Evolutionary conservation across 805 yeast species (phyloP).

Genomic region (Isabelozyma heimii): DNA sequence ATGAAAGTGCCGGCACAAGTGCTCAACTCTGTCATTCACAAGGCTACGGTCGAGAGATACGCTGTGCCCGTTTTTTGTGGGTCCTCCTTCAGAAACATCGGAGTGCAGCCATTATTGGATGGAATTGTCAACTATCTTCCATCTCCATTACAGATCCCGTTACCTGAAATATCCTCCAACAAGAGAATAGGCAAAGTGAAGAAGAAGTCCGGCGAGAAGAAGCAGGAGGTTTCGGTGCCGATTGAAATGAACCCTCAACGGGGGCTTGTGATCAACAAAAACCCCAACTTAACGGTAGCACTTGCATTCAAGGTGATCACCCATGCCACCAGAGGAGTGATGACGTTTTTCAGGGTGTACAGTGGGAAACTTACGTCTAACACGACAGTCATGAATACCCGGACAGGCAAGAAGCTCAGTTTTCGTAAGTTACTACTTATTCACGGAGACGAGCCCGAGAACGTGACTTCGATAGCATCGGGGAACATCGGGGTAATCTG

Average conservation of each 20-base stretch:
- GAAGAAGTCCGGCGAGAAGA: slow-evolving; percentile 8
- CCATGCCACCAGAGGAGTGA: slow-evolving; percentile 77
- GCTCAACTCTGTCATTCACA: slow-evolving; percentile 60
- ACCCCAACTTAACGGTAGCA: slow-evolving; percentile 66
- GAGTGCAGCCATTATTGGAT: slow-evolving; percentile 92
- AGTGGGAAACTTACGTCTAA: slow-evolving; percentile 71
- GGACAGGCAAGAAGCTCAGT: slow-evolving; percentile 64
- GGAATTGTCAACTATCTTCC: slow-evolving; percentile 79
- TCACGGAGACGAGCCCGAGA: slow-evolving; percentile 86
- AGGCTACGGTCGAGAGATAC: slow-evolving; percentile 54
- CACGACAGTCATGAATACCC: slow-evolving; percentile 61
- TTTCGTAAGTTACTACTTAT: slow-evolving; percentile 70
- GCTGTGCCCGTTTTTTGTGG: slow-evolving; percentile 88
- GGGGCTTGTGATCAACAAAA: slow-evolving; percentile 55
- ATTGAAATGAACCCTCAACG: slow-evolving; percentile 34
- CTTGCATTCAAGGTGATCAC: slow-evolving; percentile 90
- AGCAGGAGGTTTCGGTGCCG: slow-evolving; percentile 18
- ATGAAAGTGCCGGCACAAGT: slow-evolving; percentile 55
- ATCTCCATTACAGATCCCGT: slow-evolving; percentile 62
- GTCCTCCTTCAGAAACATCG: slow-evolving; percentile 86
- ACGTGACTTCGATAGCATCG: slow-evolving; percentile 56
- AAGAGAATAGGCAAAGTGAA: slow-evolving; percentile 12
- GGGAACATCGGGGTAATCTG: slow-evolving; percentile 94
- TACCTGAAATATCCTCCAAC: slow-evolving; percentile 51
- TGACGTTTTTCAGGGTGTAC: slow-evolving; percentile 87